Conservation (phyloP, 2,329 filamentous ascomycete species). For the Penicillium sp. region DNA sequence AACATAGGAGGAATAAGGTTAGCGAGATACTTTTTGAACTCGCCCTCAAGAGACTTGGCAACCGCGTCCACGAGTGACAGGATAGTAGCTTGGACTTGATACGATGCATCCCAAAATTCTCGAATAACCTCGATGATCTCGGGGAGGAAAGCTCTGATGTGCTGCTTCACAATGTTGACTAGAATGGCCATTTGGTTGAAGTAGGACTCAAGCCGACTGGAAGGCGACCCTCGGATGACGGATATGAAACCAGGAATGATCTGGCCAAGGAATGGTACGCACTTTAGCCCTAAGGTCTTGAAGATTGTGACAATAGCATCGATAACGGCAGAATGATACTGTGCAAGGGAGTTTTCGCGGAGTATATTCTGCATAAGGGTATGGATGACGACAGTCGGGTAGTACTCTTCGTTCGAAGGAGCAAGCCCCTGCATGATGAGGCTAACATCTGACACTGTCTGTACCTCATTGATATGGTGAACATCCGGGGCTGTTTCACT, state of each 20-base stretch:
- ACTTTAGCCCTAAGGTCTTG: slow-evolving; percentile 92
- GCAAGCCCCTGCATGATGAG: slow-evolving; percentile 98
- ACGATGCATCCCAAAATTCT: slow-evolving; percentile 85
- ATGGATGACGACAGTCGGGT: slow-evolving; percentile 96
- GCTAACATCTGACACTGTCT: slow-evolving; percentile 84
- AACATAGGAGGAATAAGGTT: slow-evolving; percentile 91
- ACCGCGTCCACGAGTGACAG: slow-evolving; percentile 92
- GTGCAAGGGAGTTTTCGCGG: slow-evolving; percentile 84
- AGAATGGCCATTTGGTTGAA: slow-evolving; percentile 95
- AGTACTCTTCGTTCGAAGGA: slow-evolving; percentile 97
- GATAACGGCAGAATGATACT: slow-evolving; percentile 92
- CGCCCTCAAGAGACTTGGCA: slow-evolving; percentile 88
- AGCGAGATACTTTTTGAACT: slow-evolving; percentile 96
- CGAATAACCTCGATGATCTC: slow-evolving; percentile 85
- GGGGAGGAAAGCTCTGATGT: slow-evolving; percentile 88
- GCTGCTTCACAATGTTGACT: slow-evolving; percentile 93
- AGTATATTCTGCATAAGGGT: slow-evolving; percentile 85
- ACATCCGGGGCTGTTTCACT: slow-evolving; percentile 86
- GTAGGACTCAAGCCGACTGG: slow-evolving; percentile 85
- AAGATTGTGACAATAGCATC: slow-evolving; percentile 99
- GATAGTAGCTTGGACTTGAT: slow-evolving; percentile 86
- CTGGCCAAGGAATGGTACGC: slow-evolving; percentile 89
- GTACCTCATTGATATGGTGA: slow-evolving; percentile 70
- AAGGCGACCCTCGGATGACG: slow-evolving; percentile 82
- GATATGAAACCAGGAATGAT: slow-evolving; percentile 93